Percentiles rank a stretch among this genome's conserved stretches.
phyloP scores from a whole-genome alignment of 1,284 basidiomycete species.

The Dichomitus squalens region DNA sequence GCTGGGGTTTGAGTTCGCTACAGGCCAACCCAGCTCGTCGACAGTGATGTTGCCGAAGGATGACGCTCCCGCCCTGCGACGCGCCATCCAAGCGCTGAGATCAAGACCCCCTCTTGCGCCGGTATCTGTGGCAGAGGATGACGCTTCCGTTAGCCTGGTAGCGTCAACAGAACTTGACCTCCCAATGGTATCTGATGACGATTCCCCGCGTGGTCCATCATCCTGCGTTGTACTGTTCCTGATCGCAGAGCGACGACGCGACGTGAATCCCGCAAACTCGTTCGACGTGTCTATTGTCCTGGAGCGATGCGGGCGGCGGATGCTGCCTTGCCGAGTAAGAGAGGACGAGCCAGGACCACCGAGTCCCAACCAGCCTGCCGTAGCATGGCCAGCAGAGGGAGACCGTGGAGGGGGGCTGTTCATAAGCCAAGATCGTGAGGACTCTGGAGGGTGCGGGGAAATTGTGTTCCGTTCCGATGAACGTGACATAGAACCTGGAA shows the following conservation, averaged over 20 bases:
- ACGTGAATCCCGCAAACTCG: slow-evolving; percentile 65
- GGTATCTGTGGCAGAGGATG: slow-evolving; percentile 2
- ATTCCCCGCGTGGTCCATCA: slow-evolving; percentile 21
- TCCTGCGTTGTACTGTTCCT: slow-evolving; percentile 23
- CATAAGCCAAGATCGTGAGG: slow-evolving; percentile 12
- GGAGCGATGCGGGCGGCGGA: slow-evolving; percentile 53
- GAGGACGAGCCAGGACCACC: slow-evolving; percentile 21
- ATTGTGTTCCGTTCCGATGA: slow-evolving; percentile 5
- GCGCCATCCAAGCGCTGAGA: slow-evolving; percentile 17
- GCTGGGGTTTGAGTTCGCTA: slow-evolving; percentile 14
- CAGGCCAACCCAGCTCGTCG: background rate
- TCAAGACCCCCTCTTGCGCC: slow-evolving; percentile 13
- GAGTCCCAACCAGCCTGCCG: slow-evolving; percentile 8
- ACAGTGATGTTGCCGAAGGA: background rate
- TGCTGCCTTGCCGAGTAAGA: slow-evolving; percentile 48
- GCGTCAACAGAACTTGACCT: slow-evolving; percentile 14
- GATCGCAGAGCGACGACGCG: slow-evolving; percentile 49
- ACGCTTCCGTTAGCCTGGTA: slow-evolving; percentile 8
- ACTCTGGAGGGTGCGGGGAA: slow-evolving; percentile 21
- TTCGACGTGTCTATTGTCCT: slow-evolving; percentile 60
- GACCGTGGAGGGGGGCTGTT: slow-evolving; percentile 28
- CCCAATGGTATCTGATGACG: slow-evolving; percentile 22
- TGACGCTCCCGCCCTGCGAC: slow-evolving; percentile 1
- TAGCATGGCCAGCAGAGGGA: slow-evolving; percentile 6
- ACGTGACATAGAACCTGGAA: slow-evolving; percentile 15